These are phyloP conservation scores for Pichia manshurica DNA, from an alignment of 805 yeast species.

Conservation along the genomic window DNA sequence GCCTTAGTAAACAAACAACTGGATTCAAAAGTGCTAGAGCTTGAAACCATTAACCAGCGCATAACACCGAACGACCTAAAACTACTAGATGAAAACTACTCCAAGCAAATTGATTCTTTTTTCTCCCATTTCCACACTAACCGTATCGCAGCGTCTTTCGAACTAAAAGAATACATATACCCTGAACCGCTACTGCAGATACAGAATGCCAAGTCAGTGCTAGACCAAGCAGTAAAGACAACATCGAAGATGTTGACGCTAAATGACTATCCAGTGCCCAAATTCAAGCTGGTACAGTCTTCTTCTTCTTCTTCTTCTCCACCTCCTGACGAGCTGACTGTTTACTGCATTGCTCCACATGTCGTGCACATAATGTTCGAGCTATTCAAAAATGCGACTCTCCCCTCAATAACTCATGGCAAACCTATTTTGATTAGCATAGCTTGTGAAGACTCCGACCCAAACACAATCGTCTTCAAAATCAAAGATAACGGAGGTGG, in stretches of 20 bases:
- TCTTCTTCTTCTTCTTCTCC: too few species aligned
- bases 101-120: slow-evolving; percentile 19
- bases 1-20: slow-evolving; percentile 9
- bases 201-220: slow-evolving; percentile 13
- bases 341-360: slow-evolving; percentile 27
- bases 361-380: slow-evolving; percentile 29
- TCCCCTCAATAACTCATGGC: slow-evolving; percentile 23
- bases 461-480: slow-evolving; percentile 14
- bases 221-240: slow-evolving; percentile 18
- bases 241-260: slow-evolving; percentile 22
- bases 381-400: slow-evolving; percentile 27
- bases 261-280: slow-evolving; percentile 30
- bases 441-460: slow-evolving; percentile 8
- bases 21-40: slow-evolving; percentile 11
- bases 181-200: slow-evolving; percentile 15
- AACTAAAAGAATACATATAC: slow-evolving; percentile 21
- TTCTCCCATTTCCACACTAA: slow-evolving; percentile 22
- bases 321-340: slow-evolving; percentile 2
- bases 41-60: slow-evolving; percentile 11
- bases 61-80: slow-evolving; percentile 14
- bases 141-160: slow-evolving; percentile 24
- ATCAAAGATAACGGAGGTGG: slow-evolving; percentile 31
- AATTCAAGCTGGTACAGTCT: slow-evolving; percentile 10
- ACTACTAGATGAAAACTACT: slow-evolving; percentile 20
- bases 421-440: slow-evolving; percentile 19